Evolutionary conservation across 176 grass and related monocot genomes (phyloP).

Genomic region (Carex littledalei): DNA sequence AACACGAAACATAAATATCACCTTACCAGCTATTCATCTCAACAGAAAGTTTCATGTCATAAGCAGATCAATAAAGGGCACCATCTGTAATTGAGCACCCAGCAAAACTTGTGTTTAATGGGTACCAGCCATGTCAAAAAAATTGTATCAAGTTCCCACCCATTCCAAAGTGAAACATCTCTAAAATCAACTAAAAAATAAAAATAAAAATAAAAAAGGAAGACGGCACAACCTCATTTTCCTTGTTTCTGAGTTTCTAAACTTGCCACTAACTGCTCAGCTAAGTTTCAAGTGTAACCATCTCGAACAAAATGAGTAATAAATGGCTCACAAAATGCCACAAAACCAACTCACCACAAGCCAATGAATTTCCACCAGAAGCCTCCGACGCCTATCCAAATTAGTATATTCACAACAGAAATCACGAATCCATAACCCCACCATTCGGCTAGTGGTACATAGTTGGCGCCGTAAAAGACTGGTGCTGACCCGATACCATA

Average conservation of each 20-base stretch:
- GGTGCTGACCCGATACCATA: conserved; percentile 95
- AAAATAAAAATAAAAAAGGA: background rate
- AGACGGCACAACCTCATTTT: background rate
- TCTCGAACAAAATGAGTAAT: background rate
- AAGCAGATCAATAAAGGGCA: conserved; percentile 2
- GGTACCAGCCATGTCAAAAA: conserved; percentile 1
- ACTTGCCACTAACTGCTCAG: conserved; percentile 18
- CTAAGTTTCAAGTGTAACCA: conserved; percentile 11
- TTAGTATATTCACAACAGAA: conserved; percentile 79
- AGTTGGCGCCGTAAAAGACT: conserved; percentile 79
- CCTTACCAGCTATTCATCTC: background rate
- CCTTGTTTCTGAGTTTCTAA: conserved; percentile 12
- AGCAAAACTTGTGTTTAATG: background rate
- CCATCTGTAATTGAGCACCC: background rate
- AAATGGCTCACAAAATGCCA: conserved; percentile 10
- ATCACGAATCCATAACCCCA: conserved; percentile 93
- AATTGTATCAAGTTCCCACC: background rate
- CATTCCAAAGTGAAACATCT: background rate
- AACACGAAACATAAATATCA: background rate
- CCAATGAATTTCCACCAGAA: conserved; percentile 99
- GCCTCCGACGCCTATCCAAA: conserved; percentile 75
- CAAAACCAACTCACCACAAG: conserved; percentile 64
- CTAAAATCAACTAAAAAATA: background rate
- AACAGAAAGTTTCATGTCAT: background rate
- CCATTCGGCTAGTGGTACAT: conserved; percentile 77